phyloP scores from a whole-genome alignment of 1,284 basidiomycete genomes.

The Afroboletus lepidellus region DNA sequence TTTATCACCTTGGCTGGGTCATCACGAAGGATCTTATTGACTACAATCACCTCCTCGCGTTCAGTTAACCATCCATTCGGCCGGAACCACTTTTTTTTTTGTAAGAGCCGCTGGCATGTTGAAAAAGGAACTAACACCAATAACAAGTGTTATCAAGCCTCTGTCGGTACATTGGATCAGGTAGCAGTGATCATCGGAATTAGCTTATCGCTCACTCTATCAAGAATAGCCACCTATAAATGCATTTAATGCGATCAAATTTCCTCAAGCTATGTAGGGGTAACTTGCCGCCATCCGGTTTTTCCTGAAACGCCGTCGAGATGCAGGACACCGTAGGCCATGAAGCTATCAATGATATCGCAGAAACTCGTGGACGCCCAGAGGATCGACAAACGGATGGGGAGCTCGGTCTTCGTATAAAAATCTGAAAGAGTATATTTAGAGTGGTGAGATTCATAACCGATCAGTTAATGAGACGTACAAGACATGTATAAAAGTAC shows the following conservation, averaged over 20 bases:
- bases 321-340: conserved; percentile 62
- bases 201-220: conserved; percentile 25
- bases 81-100: conserved; percentile 65
- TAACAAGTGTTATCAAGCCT: conserved; percentile 49
- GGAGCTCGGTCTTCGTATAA: conserved; percentile 67
- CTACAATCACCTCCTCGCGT: conserved; percentile 53
- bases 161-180: conserved; percentile 24
- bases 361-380: conserved; percentile 58
- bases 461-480: conserved; percentile 29
- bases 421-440: conserved; percentile 37
- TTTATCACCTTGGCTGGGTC: conserved; percentile 58
- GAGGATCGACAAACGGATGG: conserved; percentile 63
- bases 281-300: conserved; percentile 55
- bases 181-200: neutral
- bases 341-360: conserved; percentile 55
- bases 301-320: conserved; percentile 56
- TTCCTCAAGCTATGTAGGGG: neutral
- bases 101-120: conserved; percentile 69
- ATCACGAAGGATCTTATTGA: conserved; percentile 61
- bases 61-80: conserved; percentile 72
- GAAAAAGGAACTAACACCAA: conserved; percentile 64
- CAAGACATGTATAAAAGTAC: conserved; percentile 67
- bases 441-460: too few species aligned
- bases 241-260: neutral
- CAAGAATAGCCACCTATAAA: conserved; percentile 25